phyloP scores from a whole-genome alignment of 371 early-diverging fungal species.

The Coemansia sp. region DNA sequence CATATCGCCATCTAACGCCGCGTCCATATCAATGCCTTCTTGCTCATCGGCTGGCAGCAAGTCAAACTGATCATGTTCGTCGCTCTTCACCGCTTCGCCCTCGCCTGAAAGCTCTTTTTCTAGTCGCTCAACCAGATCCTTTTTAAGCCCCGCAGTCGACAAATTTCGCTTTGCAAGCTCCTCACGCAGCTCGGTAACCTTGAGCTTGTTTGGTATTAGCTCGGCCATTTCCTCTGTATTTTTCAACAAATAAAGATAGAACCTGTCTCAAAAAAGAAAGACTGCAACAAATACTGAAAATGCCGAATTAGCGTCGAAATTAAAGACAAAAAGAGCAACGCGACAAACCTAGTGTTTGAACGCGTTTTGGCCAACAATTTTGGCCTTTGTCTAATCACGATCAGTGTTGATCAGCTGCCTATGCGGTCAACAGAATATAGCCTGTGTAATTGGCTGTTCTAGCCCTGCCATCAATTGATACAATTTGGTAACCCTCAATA shows the following conservation, averaged over 20 bases:
- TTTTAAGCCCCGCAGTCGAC: constrained; percentile 70
- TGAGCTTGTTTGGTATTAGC: constrained; percentile 50
- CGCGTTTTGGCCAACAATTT: neutral
- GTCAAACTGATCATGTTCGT: constrained; percentile 20
- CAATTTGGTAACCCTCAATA: too few relatives aligned
- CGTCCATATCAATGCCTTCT: constrained; percentile 1
- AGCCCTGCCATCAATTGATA: too few relatives aligned
- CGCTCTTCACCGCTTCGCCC: neutral
- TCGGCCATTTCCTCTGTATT: constrained; percentile 17
- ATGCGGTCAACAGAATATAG: too few relatives aligned
- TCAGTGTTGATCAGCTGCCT: neutral
- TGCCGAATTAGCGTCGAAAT: neutral
- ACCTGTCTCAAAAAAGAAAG: neutral
- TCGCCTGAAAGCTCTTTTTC: constrained; percentile 55
- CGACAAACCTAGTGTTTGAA: neutral
- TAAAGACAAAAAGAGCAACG: constrained; percentile 7
- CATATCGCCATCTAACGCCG: neutral
- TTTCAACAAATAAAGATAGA: neutral
- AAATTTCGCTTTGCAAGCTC: constrained; percentile 63
- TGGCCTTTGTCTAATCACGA: neutral
- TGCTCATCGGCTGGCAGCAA: constrained; percentile 24
- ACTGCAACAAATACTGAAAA: neutral
- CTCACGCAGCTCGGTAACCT: constrained; percentile 68
- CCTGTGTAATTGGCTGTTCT: too few relatives aligned
- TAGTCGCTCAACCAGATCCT: constrained; percentile 67